Evolutionary conservation across 192 early-diverging fungal genomes (phyloP).

Genomic region (Coemansia sp.): DNA sequence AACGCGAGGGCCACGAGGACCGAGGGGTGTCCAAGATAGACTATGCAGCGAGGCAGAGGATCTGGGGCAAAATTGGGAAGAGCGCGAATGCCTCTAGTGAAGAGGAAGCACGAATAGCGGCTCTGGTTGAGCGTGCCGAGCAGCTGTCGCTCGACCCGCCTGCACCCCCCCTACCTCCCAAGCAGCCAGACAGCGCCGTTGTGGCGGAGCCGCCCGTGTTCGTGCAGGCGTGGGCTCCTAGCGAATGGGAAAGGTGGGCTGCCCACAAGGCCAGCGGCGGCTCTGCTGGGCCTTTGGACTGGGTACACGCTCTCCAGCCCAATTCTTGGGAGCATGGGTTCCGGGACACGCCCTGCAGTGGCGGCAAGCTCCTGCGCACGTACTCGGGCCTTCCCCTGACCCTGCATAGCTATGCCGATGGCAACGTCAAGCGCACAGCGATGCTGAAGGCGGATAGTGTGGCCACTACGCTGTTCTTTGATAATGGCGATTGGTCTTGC

Average conservation of each 20-base stretch:
- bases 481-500: constrained; percentile 50
- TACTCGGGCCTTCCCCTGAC: constrained; percentile 18
- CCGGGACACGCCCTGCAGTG: constrained; percentile 9
- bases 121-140: constrained; percentile 32
- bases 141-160: not conserved
- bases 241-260: constrained; percentile 44
- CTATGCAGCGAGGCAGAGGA: not conserved
- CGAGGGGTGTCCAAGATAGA: constrained; percentile 1
- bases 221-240: constrained; percentile 11
- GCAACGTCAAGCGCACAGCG: constrained; percentile 43
- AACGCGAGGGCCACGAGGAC: not conserved
- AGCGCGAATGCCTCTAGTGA: not conserved
- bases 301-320: constrained; percentile 28
- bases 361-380: constrained; percentile 40
- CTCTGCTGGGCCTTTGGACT: constrained; percentile 8
- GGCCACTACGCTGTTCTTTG: constrained; percentile 39
- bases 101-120: not conserved
- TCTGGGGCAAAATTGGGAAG: not conserved
- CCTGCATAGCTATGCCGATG: constrained; percentile 40
- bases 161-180: not conserved
- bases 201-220: not conserved
- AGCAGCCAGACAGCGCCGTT: not conserved
- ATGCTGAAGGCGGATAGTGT: not conserved
- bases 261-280: not conserved
- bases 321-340: constrained; percentile 38